Conservation (phyloP, 371 early-diverging fungal genomes). For the Mortierella polycephala region DNA sequence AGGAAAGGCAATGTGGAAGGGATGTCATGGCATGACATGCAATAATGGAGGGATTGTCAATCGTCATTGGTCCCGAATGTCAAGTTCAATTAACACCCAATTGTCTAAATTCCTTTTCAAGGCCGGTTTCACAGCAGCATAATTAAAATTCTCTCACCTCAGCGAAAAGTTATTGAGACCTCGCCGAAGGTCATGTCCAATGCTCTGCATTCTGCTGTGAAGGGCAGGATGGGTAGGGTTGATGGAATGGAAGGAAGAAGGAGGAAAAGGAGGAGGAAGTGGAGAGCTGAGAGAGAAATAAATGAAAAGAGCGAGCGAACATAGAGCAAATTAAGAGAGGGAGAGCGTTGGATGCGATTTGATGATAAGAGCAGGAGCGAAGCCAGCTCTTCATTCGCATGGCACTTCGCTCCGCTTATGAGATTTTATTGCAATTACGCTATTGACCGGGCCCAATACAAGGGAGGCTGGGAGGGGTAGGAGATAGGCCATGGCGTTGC, state of each 20-base stretch:
- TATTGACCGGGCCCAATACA: no score
- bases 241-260: background rate
- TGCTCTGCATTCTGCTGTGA: slow-evolving; percentile 22
- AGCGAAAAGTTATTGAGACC: slow-evolving; percentile 29
- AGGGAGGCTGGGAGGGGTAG: no score
- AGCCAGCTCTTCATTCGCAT: no score
- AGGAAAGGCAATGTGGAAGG: background rate
- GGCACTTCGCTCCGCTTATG: no score
- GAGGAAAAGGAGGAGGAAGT: background rate
- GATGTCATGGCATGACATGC: no score
- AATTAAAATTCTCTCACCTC: slow-evolving; percentile 2
- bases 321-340: background rate
- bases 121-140: background rate
- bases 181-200: slow-evolving; percentile 36
- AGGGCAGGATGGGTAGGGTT: background rate
- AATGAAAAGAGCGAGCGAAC: no score
- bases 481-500: no score
- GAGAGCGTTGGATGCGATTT: background rate
- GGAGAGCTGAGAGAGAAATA: background rate
- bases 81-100: no score
- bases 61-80: no score
- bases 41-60: no score
- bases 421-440: no score
- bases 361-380: no score
- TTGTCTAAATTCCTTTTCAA: background rate